A percentile compares a stretch with the other conserved stretches of the same genome.
phyloP scores from a whole-genome alignment of 2,329 filamentous ascomycete species.

The Sclerotinia spermophila region DNA sequence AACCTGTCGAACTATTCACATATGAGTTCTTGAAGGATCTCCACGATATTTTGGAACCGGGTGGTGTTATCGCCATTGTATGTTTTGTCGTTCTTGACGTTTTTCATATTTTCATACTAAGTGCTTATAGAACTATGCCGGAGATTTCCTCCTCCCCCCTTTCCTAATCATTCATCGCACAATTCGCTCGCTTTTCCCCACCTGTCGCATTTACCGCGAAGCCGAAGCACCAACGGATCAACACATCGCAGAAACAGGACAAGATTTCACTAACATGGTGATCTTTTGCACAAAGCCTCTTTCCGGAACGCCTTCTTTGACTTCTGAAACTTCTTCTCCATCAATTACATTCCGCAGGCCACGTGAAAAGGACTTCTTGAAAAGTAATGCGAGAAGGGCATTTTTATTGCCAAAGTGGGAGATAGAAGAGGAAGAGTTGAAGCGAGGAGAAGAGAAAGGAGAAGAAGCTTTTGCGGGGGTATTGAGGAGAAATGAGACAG shows the following conservation, averaged over 20 bases:
- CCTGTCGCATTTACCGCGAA: constrained; percentile 89
- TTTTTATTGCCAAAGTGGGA: constrained; percentile 73
- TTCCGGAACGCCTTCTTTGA: not conserved
- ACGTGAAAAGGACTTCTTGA: constrained; percentile 62
- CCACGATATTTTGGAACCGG: constrained; percentile 64
- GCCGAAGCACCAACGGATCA: constrained; percentile 50
- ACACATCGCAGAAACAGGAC: constrained; percentile 46
- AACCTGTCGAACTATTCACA: constrained; percentile 86
- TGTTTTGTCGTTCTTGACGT: constrained; percentile 35
- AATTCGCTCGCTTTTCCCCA: constrained; percentile 77
- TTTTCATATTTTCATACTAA: not conserved
- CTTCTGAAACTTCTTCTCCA: constrained; percentile 23
- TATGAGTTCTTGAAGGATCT: constrained; percentile 75
- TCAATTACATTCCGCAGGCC: constrained; percentile 65
- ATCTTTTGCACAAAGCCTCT: constrained; percentile 67
- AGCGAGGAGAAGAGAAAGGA: constrained; percentile 38
- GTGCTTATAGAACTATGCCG: constrained; percentile 76
- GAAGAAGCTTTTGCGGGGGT: constrained; percentile 42
- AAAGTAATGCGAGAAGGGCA: constrained; percentile 63
- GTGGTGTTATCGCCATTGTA: constrained; percentile 85
- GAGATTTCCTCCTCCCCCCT: constrained; percentile 74
- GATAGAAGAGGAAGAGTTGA: constrained; percentile 42
- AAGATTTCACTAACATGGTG: constrained; percentile 92
- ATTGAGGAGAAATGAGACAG: constrained; percentile 60
- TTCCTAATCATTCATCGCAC: constrained; percentile 78